Evolutionary conservation across 768 basidiomycete species (phyloP), one percentile per base, ranked within the genome.

Genomic region (Cystobasidium tubakii): DNA sequence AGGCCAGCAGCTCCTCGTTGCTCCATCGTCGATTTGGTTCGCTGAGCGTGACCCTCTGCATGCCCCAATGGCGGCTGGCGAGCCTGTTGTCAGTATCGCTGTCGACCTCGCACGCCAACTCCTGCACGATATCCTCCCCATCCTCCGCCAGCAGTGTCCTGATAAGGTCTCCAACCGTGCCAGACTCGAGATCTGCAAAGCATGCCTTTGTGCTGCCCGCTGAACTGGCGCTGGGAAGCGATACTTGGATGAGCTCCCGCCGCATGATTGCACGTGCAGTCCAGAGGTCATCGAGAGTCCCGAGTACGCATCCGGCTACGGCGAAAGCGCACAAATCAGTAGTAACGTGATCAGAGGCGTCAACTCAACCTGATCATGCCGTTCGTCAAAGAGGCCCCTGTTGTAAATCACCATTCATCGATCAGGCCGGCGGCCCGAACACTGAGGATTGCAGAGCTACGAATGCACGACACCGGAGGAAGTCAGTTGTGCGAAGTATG

Each of bases 1-100:
- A 83, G 39, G 82, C 82, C 73, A 86, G 84, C 2, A 92, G 83
- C 75, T 90, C 89, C 1, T 85, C 83, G 76, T 90, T 88, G 76
- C 88, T 87, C 89, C 90, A 90, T 69, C 83, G 79, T 27, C 87
- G 10, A 62, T 72, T 73, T 23, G 65, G 70, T 21, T 55, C 17
- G 31, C 55, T 44, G 27, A 63, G 53, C 29, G 73, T 21, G 34
- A 69, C 66, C 15, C 62, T 42, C 75, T 79, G 78, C 4, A 79
- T 13, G 3, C 50, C 69, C 76, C 78, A 79, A 17, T 39, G 29
- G 19, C 65, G 50, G 34, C 6, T 15, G 10, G 12, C 33, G 23
- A 50, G 31, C 15, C 64, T 17, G 57, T 21, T 1, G 23, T 4
- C 72, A 19, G 23, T 7, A 1, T 1, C 29, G n/a, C 44, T 34